Evolutionary conservation across 768 basidiomycete species (phyloP), one percentile per base, ranked within the genome.

Genomic region (Xerocomellus chrysenteron): DNA sequence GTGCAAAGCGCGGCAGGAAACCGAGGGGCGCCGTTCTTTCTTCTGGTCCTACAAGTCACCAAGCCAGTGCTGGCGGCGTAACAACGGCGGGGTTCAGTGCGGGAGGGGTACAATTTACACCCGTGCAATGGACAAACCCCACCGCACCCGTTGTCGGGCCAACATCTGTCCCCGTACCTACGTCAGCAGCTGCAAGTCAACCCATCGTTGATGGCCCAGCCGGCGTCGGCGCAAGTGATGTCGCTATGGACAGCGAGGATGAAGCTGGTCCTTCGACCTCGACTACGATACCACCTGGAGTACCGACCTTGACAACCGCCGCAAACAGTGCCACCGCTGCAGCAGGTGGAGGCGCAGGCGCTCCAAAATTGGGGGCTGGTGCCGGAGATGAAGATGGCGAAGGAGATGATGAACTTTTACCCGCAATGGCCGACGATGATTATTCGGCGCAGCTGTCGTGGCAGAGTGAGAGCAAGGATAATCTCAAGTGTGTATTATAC

Each of bases 401-500:
- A 55, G 88, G 81, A 11, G 90, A 92, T 48, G 90, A 92, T 55
- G 89, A 92, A 60, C 68, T 90, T 42, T 68, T 91, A 35, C 88
- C 89, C 43, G 88, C 87, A 9, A 92, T 92, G 90, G 90, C 90
- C 2, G 91, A 93, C 58, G 91, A 92, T 58, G 91, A 92, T 60
- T 92, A 91, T 69, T 90, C 90, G 12, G 88, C 89, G 2, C 91
- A 92, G 63, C 68, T 87, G 52, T 86, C 86, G 5, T 92, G 85
- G 83, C 87, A 92, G 73, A 91, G 88, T 59, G 90, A 92, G 75
- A 90, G 90, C 44, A 92, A 92, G 62, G 90, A 90, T 67, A 92
- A 93, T 67, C 75, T 92, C 30, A 92, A 90, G 90, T 92, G 55
- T 46, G 76, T 65, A 16, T 39, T 62, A 62, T 44, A 32, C 30